These are phyloP conservation scores for Dissoconium aciculare DNA, from an alignment of 2,329 filamentous ascomycete species.

Conservation along the genomic window DNA sequence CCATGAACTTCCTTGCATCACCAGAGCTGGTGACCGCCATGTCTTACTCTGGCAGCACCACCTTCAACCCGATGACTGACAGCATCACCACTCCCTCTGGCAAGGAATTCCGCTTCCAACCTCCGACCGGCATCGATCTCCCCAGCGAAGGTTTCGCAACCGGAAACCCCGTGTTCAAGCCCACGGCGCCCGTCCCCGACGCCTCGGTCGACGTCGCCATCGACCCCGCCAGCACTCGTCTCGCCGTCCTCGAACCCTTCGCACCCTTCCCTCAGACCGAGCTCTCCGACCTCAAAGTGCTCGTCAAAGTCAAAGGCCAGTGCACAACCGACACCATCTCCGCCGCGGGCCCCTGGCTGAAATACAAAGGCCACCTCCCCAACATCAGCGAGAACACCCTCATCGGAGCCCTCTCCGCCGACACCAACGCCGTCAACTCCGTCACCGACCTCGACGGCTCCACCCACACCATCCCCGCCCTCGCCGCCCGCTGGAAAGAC, in stretches of 20 bases:
- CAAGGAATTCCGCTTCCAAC: constrained; percentile 64
- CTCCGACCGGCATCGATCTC: constrained; percentile 48
- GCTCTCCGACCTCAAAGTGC: constrained; percentile 61
- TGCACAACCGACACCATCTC: constrained; percentile 99
- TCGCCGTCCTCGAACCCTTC: constrained; percentile 86
- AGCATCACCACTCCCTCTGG: constrained; percentile 65
- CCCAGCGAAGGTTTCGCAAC: constrained; percentile 63
- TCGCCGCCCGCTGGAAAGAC: constrained; percentile 70
- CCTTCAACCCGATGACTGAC: constrained; percentile 93
- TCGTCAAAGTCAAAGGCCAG: constrained; percentile 94
- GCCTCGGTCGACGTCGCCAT: constrained; percentile 58
- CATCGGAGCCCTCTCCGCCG: constrained; percentile 84
- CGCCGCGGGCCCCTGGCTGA: constrained; percentile 90
- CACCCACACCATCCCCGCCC: constrained; percentile 59
- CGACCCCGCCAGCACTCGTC: constrained; percentile 71
- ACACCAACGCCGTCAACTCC: constrained; percentile 80
- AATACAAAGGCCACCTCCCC: constrained; percentile 97
- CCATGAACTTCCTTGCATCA: constrained; percentile 97
- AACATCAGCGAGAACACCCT: constrained; percentile 97
- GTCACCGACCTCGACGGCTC: constrained; percentile 76
- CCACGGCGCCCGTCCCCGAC: constrained; percentile 57
- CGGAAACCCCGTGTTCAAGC: constrained; percentile 60
- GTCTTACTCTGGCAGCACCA: constrained; percentile 79
- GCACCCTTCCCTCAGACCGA: constrained; percentile 61
- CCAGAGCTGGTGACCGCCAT: constrained; percentile 95